Base-by-base conservation (phyloP, 2,329 filamentous ascomycete genomes). In the Tothia fuscella region DNA sequence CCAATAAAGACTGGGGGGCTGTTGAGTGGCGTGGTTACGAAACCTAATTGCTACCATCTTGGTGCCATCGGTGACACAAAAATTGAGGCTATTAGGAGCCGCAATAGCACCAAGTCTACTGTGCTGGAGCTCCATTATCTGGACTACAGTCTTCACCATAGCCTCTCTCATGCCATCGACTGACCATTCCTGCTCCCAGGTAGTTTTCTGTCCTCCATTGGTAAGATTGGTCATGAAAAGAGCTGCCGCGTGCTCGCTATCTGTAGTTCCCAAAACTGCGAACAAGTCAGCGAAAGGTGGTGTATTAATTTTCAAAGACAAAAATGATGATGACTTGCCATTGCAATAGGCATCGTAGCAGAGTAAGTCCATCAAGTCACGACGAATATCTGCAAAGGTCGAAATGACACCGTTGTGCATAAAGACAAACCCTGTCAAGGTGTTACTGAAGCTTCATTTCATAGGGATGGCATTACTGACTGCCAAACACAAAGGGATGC, bases 351-450 rank as follows among this genome's bases (percentile, higher is more conserved):
- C 61, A 38, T 70, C 67, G 22, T 64, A 62, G 29, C 57, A 61
- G 46, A 74, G 56, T 5, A 65, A 53, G 16, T 61, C 55, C 10
- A 59, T 63, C 46, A 73, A 53, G 19, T 64, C 60, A 6, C 68
- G 62, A 22, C 67, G 63, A 37, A 74, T 67, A 6, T 53, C 47
- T 2, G 56, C 48, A 51, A 73, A 73, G 46, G 65, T 55, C 9
- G 62, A 61, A 25, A 72, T 60, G 13, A 63, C 63, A 2, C 71
- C 71, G 49, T 74, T 74, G 57, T 74, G 71, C 71, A 74, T 73
- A 21, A 25, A 25, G n/a, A 5, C 19, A 5, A 10, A n/a, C 12
- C 14, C 6, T 25, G 21, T 37, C 6, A 26, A 17, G n/a, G n/a
- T n/a, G n/a, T n/a, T n/a, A n/a, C n/a, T 17, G n/a, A 6, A 17